phyloP scores from a whole-genome alignment of 345 rosid genomes.

The Cardamine chenopodiifolia region DNA sequence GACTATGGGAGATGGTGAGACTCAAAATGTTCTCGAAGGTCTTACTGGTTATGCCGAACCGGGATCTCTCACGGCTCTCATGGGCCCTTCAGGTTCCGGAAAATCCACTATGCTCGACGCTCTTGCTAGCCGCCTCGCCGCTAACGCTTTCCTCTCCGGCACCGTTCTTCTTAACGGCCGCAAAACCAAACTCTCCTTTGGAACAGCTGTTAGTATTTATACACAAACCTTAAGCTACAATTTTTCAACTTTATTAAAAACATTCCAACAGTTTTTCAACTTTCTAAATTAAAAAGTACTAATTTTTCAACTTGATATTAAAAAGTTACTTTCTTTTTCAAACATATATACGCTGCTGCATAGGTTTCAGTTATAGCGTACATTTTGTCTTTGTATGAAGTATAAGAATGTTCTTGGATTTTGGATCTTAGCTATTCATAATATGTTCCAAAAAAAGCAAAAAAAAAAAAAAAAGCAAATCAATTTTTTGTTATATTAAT shows the following conservation, averaged over 20 bases:
- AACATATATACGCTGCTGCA: neutral
- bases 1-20: slow-evolving; percentile 64
- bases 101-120: slow-evolving; percentile 95
- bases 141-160: slow-evolving; percentile 90
- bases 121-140: slow-evolving; percentile 81
- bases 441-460: neutral
- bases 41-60: slow-evolving; percentile 94
- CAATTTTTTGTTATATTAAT: neutral
- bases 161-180: slow-evolving; percentile 84
- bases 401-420: slow-evolving; percentile 34
- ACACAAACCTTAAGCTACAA: neutral
- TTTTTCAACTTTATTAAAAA: neutral
- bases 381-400: slow-evolving; percentile 25
- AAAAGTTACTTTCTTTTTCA: slow-evolving; percentile 7
- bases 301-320: neutral
- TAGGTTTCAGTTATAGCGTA: slow-evolving; percentile 26
- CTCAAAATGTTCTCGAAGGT: slow-evolving; percentile 76
- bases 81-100: slow-evolving; percentile 98
- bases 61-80: slow-evolving; percentile 76
- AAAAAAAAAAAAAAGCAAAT: neutral
- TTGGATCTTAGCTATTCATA: slow-evolving; percentile 39
- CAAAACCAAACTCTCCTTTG: slow-evolving; percentile 91
- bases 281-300: neutral
- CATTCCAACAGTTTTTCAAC: neutral
- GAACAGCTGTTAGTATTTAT: slow-evolving; percentile 77